A percentile compares a stretch with the other conserved stretches of the same genome.
Evolutionary conservation across 768 basidiomycete genomes (phyloP).

Genomic region (Cyclocybe cylindracea): DNA sequence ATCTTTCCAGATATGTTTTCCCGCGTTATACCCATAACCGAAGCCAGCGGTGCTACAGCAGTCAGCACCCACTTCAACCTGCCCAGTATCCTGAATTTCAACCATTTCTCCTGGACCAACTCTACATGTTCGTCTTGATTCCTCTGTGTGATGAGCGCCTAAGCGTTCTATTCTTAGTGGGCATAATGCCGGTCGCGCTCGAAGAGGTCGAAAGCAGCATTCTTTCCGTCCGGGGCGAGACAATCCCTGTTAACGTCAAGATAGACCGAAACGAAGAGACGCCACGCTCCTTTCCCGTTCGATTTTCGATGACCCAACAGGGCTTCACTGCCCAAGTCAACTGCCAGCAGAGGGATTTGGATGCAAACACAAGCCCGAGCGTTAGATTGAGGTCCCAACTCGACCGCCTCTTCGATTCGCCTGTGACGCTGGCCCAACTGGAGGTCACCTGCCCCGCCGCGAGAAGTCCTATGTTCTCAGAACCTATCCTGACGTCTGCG

Average conservation of each 20-base stretch:
- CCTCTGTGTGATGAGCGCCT: not conserved
- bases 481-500: slow-evolving; percentile 12
- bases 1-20: slow-evolving; percentile 12
- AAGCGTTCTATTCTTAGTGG: slow-evolving; percentile 2
- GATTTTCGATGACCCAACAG: slow-evolving; percentile 22
- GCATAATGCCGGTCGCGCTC: slow-evolving; percentile 10
- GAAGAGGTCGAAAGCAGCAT: slow-evolving; percentile 8
- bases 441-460: slow-evolving; percentile 11
- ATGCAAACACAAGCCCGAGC: slow-evolving; percentile 13
- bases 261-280: not conserved
- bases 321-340: slow-evolving; percentile 21
- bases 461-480: slow-evolving; percentile 4
- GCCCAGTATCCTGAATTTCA: slow-evolving; percentile 22
- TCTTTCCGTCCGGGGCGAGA: slow-evolving; percentile 6
- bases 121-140: slow-evolving; percentile 14
- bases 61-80: slow-evolving; percentile 13
- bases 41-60: slow-evolving; percentile 14
- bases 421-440: slow-evolving; percentile 15
- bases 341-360: slow-evolving; percentile 10
- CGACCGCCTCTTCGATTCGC: slow-evolving; percentile 8
- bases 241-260: slow-evolving; percentile 12
- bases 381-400: slow-evolving; percentile 6
- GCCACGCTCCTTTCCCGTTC: slow-evolving; percentile 12
- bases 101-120: slow-evolving; percentile 22
- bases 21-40: slow-evolving; percentile 13